These are phyloP conservation scores for Colletotrichum sp. DNA, from an alignment of 2,329 filamentous ascomycete genomes.

Conservation along the genomic window DNA sequence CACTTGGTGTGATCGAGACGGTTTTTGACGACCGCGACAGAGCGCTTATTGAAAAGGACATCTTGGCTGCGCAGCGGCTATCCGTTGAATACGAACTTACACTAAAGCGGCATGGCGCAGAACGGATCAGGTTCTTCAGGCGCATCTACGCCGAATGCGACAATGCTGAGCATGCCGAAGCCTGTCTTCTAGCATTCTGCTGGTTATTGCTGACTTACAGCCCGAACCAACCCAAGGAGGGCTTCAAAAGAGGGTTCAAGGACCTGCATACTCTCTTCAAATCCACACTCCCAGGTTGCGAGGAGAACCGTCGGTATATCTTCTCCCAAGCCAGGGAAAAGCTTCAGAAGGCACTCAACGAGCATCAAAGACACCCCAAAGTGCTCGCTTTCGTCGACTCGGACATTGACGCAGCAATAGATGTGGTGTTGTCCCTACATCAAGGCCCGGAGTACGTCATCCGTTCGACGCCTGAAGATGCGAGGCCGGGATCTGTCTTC, in stretches of 20 bases:
- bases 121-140: background rate
- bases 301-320: background rate
- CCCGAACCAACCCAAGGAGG: background rate
- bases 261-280: background rate
- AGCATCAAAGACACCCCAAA: background rate
- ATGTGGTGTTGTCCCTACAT: background rate
- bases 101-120: background rate
- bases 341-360: background rate
- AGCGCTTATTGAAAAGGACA: background rate
- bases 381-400: background rate
- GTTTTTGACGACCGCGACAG: background rate
- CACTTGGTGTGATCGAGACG: accelerated
- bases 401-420: background rate
- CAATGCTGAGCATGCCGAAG: background rate
- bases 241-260: background rate
- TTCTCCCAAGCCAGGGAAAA: background rate
- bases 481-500: background rate
- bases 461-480: background rate
- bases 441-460: background rate
- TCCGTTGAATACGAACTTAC: background rate
- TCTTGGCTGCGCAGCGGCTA: background rate
- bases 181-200: background rate
- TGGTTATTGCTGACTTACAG: background rate
- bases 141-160: background rate
- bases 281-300: background rate